Evolutionary conservation across 179 eudicot genomes (phyloP).

Genomic region (Monotropa hypopitys): DNA sequence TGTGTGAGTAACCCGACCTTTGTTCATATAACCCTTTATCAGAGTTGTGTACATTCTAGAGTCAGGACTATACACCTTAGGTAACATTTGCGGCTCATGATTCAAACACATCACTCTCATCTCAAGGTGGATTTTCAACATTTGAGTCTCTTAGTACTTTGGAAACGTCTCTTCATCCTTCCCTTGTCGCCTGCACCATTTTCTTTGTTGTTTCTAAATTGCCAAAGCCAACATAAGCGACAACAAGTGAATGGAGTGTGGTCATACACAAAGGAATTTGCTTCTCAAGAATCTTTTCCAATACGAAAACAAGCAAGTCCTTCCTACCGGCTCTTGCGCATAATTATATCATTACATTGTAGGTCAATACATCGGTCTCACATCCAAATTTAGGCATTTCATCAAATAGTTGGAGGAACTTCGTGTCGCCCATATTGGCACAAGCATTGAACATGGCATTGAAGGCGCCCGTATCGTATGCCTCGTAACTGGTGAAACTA

Average conservation of each 20-base stretch:
- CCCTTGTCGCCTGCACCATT: slow-evolving; percentile 83
- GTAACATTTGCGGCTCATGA: slow-evolving; percentile 51
- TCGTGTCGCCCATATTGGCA: slow-evolving; percentile 61
- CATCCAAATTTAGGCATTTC: slow-evolving; percentile 59
- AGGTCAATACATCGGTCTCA: slow-evolving; percentile 77
- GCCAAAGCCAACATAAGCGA: slow-evolving; percentile 88
- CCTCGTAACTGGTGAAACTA: too few species aligned
- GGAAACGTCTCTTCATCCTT: slow-evolving; percentile 65
- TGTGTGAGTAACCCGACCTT: slow-evolving; percentile 66
- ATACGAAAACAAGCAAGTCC: slow-evolving; percentile 63
- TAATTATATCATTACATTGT: slow-evolving; percentile 78
- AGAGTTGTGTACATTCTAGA: slow-evolving; percentile 83
- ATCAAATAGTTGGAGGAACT: slow-evolving; percentile 55
- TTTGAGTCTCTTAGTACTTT: slow-evolving; percentile 41
- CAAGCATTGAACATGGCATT: slow-evolving; percentile 90
- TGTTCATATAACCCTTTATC: slow-evolving; percentile 96
- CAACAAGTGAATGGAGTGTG: slow-evolving; percentile 79
- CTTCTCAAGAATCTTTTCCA: slow-evolving; percentile 51
- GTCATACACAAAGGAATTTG: slow-evolving; percentile 61
- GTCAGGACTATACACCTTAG: slow-evolving; percentile 39
- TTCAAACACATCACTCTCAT: slow-evolving; percentile 33
- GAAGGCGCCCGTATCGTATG: slow-evolving; percentile 73
- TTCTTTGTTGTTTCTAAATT: slow-evolving; percentile 64
- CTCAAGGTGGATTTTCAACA: slow-evolving; percentile 1
- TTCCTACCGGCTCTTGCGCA: slow-evolving; percentile 63